A percentile compares a stretch with the other conserved stretches of the same genome.
These are phyloP conservation scores for Hypoxylon sp. DNA, from an alignment of 2,329 filamentous ascomycete species.

Conservation along the genomic window DNA sequence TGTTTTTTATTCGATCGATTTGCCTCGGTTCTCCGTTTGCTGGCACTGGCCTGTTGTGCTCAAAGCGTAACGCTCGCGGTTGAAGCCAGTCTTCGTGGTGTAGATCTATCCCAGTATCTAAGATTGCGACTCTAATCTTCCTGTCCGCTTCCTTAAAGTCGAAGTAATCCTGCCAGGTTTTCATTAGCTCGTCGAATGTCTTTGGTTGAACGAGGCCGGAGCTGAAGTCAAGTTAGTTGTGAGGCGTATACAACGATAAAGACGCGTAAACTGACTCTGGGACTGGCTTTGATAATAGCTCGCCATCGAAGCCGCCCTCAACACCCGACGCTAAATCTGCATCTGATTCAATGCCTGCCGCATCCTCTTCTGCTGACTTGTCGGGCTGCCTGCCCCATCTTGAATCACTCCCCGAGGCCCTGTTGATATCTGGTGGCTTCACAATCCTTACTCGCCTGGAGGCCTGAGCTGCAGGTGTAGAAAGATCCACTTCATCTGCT, in stretches of 20 bases:
- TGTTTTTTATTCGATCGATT: constrained; percentile 18
- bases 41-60: background rate
- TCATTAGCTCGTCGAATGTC: constrained; percentile 6
- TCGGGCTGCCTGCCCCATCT: background rate
- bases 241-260: background rate
- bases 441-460: constrained; percentile 6
- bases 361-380: background rate
- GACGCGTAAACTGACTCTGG: constrained; percentile 1
- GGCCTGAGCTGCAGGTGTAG: background rate
- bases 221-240: background rate
- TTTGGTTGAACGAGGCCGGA: constrained; percentile 8
- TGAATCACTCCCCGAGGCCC: background rate
- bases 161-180: constrained; percentile 6
- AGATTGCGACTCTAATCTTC: constrained; percentile 7
- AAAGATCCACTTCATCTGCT: background rate
- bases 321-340: background rate
- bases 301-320: constrained; percentile 14
- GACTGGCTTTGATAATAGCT: background rate
- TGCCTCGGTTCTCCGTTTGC: constrained; percentile 7
- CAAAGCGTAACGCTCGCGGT: constrained; percentile 9
- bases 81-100: constrained; percentile 15
- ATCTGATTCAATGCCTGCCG: background rate
- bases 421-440: background rate
- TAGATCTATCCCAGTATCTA: constrained; percentile 17
- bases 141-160: constrained; percentile 14